Evolutionary conservation across 2,329 filamentous ascomycete genomes (phyloP).

Genomic region (Sporothrix mexicana): DNA sequence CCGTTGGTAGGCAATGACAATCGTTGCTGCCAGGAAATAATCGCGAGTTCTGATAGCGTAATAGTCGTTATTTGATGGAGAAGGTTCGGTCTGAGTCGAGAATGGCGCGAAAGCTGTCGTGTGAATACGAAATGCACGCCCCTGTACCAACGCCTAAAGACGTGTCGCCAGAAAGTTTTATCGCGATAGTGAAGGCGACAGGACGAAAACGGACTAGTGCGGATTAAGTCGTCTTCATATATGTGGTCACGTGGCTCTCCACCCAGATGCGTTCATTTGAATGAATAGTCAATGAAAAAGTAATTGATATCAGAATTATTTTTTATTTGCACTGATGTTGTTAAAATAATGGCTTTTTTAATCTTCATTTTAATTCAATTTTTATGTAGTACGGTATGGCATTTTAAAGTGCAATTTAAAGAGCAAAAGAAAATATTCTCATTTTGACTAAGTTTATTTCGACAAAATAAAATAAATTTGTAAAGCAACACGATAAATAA

Average conservation of each 20-base stretch:
- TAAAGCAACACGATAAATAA: too few relatives aligned
- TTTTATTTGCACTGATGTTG: too few relatives aligned
- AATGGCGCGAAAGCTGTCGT: neutral
- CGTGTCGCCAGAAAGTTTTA: slow-evolving; percentile 26
- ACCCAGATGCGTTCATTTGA: neutral
- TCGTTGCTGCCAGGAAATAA: too few relatives aligned
- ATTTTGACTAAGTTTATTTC: too few relatives aligned
- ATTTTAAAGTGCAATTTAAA: too few relatives aligned
- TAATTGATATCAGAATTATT: neutral
- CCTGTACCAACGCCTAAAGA: neutral
- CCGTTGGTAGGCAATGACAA: neutral
- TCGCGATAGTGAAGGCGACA: slow-evolving; percentile 25
- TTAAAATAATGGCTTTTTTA: too few relatives aligned
- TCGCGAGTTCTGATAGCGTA: too few relatives aligned
- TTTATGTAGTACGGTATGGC: too few relatives aligned
- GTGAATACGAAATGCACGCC: neutral
- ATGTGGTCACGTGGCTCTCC: neutral
- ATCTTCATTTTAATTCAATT: too few relatives aligned
- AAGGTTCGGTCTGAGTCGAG: neutral
- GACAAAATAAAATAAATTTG: too few relatives aligned
- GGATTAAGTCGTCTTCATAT: neutral
- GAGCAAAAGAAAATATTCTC: too few relatives aligned
- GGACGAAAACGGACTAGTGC: neutral
- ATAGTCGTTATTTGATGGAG: too few relatives aligned
- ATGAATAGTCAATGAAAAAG: slow-evolving; percentile 1